Percentiles rank a stretch among this genome's conserved stretches.
Evolutionary conservation across 2,329 filamentous ascomycete genomes (phyloP).

Genomic region (Saccharata proteae): DNA sequence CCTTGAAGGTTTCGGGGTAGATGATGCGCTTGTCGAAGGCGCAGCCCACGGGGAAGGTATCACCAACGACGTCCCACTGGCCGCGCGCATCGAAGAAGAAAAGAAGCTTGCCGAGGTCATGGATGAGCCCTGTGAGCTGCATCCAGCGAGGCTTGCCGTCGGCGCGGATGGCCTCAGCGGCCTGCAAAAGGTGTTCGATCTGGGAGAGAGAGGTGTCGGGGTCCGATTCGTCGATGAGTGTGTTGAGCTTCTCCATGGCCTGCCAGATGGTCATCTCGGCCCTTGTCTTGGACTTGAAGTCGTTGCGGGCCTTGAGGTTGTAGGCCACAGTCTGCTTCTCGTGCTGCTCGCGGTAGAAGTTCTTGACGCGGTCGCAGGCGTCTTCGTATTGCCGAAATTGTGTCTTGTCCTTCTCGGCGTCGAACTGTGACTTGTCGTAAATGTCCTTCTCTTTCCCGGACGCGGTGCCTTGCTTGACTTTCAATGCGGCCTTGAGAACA

Average conservation of each 20-base stretch:
- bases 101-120: slow-evolving; percentile 69
- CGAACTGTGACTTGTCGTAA: slow-evolving; percentile 53
- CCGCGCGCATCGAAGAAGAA: slow-evolving; percentile 74
- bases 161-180: slow-evolving; percentile 76
- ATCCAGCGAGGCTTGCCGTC: slow-evolving; percentile 77
- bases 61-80: slow-evolving; percentile 88
- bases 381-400: slow-evolving; percentile 74
- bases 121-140: slow-evolving; percentile 65
- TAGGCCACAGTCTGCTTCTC: slow-evolving; percentile 67
- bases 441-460: slow-evolving; percentile 35
- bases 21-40: slow-evolving; percentile 66
- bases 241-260: slow-evolving; percentile 87
- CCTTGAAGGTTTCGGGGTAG: slow-evolving; percentile 63
- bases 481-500: slow-evolving; percentile 43
- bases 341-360: slow-evolving; percentile 67
- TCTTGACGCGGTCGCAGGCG: slow-evolving; percentile 72
- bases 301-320: slow-evolving; percentile 68
- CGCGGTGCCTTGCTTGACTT: slow-evolving; percentile 34
- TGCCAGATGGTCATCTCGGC: slow-evolving; percentile 79
- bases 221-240: slow-evolving; percentile 80
- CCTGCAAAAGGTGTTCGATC: slow-evolving; percentile 81
- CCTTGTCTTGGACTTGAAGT: slow-evolving; percentile 54
- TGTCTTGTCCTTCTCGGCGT: slow-evolving; percentile 64
- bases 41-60: slow-evolving; percentile 71
- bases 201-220: slow-evolving; percentile 79